Conservation (phyloP, 345 rosid genomes). For the Pistacia vera region DNA sequence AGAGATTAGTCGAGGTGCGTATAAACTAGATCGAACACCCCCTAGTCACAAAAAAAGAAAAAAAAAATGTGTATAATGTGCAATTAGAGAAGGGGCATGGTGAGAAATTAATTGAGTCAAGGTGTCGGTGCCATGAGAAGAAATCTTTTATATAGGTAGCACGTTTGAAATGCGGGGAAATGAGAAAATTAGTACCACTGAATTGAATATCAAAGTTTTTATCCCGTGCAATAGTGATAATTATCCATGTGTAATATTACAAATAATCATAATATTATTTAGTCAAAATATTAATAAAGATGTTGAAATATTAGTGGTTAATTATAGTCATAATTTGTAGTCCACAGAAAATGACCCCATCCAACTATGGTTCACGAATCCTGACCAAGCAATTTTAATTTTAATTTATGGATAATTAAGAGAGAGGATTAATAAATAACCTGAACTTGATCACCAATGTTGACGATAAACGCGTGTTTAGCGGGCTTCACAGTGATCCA, state of each 20-base stretch:
- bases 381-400: background rate
- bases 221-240: background rate
- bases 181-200: background rate
- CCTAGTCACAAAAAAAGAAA: too few species aligned
- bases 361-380: background rate
- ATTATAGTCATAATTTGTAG: too few species aligned
- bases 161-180: background rate
- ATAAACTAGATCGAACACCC: too few species aligned
- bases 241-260: background rate
- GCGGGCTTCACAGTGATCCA: slow-evolving; percentile 96
- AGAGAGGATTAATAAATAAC: slow-evolving; percentile 29
- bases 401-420: background rate
- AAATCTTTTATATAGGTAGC: background rate
- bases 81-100: too few species aligned
- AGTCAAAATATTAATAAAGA: too few species aligned
- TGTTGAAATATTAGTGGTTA: too few species aligned
- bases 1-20: too few species aligned
- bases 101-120: too few species aligned
- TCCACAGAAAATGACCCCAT: slow-evolving; percentile 1
- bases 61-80: too few species aligned
- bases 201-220: background rate
- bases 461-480: slow-evolving; percentile 79
- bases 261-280: background rate
- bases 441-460: slow-evolving; percentile 96
- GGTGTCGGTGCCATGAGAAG: background rate